Evolutionary conservation across 2,329 filamentous ascomycete species (phyloP).

Genomic region (Hypoxylon sp.): DNA sequence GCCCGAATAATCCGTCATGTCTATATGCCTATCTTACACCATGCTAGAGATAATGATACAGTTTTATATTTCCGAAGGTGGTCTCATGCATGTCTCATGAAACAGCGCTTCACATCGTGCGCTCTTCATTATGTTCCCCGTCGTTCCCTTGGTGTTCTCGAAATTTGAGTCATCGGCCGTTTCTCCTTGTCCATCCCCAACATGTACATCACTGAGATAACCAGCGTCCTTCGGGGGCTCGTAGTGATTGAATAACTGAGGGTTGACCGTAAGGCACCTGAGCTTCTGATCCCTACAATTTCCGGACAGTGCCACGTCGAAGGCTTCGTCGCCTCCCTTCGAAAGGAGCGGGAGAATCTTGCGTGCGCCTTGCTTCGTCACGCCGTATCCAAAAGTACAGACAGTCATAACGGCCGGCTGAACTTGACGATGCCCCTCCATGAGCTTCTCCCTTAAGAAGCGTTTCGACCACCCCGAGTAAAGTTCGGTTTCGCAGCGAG

Average conservation of each 20-base stretch:
- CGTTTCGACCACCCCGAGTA: slow-evolving; percentile 51
- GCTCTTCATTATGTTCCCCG: slow-evolving; percentile 56
- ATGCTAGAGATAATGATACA: slow-evolving; percentile 6
- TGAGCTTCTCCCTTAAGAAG: slow-evolving; percentile 34
- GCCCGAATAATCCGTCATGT: slow-evolving; percentile 2
- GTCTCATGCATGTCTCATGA: slow-evolving; percentile 47
- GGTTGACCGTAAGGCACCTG: slow-evolving; percentile 57
- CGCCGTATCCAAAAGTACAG: slow-evolving; percentile 54
- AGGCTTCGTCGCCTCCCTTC: slow-evolving; percentile 53
- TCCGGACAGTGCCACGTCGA: slow-evolving; percentile 55
- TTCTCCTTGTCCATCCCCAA: slow-evolving; percentile 38
- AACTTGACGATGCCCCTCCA: slow-evolving; percentile 48
- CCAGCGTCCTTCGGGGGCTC: slow-evolving; percentile 50
- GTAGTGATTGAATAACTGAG: slow-evolving; percentile 57
- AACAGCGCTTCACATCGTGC: slow-evolving; percentile 56
- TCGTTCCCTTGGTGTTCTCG: slow-evolving; percentile 53
- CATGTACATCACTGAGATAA: slow-evolving; percentile 42
- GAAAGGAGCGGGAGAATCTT: slow-evolving; percentile 53
- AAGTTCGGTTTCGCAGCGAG: slow-evolving; percentile 40
- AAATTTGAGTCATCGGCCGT: slow-evolving; percentile 45
- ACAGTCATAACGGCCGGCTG: slow-evolving; percentile 49
- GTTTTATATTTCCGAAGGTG: slow-evolving; percentile 38
- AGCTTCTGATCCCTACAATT: slow-evolving; percentile 52
- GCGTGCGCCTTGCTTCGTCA: slow-evolving; percentile 52
- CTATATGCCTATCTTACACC: slow-evolving; percentile 8